Conservation (phyloP, 2,329 filamentous ascomycete genomes). For the Cordyceps javanica region DNA sequence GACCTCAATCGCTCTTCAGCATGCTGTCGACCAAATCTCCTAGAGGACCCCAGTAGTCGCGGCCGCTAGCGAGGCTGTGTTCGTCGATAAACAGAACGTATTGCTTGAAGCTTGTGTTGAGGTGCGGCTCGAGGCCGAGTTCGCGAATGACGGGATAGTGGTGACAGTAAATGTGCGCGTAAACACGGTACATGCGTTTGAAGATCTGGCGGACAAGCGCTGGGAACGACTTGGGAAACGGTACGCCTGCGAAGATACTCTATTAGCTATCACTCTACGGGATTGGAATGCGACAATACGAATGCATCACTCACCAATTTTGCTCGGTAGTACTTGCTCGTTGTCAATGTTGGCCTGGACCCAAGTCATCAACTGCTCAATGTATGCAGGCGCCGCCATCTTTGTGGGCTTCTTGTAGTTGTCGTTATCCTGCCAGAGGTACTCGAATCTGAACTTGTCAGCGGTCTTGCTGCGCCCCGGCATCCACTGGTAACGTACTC, state of each 20-base stretch:
- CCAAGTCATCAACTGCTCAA: conserved; percentile 97
- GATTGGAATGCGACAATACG: neutral
- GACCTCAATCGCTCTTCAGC: conserved; percentile 74
- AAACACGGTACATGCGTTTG: conserved; percentile 97
- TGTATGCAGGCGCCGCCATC: conserved; percentile 95
- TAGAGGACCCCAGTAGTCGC: conserved; percentile 95
- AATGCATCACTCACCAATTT: conserved; percentile 55
- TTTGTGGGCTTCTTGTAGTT: conserved; percentile 95
- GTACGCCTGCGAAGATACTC: conserved; percentile 57
- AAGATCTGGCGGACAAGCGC: conserved; percentile 89
- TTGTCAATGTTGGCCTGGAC: conserved; percentile 94
- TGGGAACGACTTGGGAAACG: conserved; percentile 90
- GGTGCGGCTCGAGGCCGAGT: conserved; percentile 88
- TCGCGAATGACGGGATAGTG: conserved; percentile 97
- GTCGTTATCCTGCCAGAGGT: conserved; percentile 95
- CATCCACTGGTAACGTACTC: conserved; percentile 55
- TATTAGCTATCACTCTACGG: neutral
- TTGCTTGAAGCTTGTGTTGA: conserved; percentile 99
- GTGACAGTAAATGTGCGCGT: conserved; percentile 99
- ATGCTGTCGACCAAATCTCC: conserved; percentile 97
- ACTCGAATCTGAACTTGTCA: conserved; percentile 68
- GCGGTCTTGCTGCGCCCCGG: neutral
- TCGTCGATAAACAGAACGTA: conserved; percentile 99
- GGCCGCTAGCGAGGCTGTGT: conserved; percentile 83
- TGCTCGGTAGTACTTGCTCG: conserved; percentile 87